Conservation (phyloP, 768 basidiomycete species). For the Cystofilobasidium macerans region DNA sequence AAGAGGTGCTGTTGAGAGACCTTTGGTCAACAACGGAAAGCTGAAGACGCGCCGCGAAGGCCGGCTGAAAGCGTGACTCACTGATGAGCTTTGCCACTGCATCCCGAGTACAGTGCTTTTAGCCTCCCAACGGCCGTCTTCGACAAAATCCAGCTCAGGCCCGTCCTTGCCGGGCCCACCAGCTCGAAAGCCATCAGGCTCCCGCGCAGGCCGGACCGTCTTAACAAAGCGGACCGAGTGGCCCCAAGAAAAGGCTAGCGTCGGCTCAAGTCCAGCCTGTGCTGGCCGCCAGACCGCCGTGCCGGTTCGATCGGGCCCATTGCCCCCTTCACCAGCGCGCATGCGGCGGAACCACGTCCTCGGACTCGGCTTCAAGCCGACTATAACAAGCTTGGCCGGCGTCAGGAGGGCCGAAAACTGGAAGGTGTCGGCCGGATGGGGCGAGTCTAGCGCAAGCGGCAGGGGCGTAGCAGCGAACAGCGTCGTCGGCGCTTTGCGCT, state of each 20-base stretch:
- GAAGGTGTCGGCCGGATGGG: constrained; percentile 67
- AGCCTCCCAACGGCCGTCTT: constrained; percentile 51
- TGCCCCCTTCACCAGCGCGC: constrained; percentile 29
- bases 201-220: constrained; percentile 41
- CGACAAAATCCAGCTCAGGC: constrained; percentile 48
- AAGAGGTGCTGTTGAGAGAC: constrained; percentile 39
- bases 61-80: constrained; percentile 42
- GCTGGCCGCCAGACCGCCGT: constrained; percentile 44
- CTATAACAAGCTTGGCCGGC: constrained; percentile 77
- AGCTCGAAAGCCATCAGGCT: constrained; percentile 40
- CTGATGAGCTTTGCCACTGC: constrained; percentile 79
- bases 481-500: constrained; percentile 42
- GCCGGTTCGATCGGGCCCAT: constrained; percentile 27
- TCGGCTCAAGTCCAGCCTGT: constrained; percentile 42
- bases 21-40: background rate
- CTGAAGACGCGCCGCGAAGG: background rate
- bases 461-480: constrained; percentile 70
- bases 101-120: constrained; percentile 57
- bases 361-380: constrained; percentile 81
- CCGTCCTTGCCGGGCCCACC: background rate
- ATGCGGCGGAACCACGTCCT: constrained; percentile 62
- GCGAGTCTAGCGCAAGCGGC: constrained; percentile 37
- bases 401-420: constrained; percentile 77
- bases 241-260: constrained; percentile 80
- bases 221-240: constrained; percentile 52